Evolutionary conservation across 2,329 filamentous ascomycete species (phyloP).

Genomic region (Verruconis gallopava): DNA sequence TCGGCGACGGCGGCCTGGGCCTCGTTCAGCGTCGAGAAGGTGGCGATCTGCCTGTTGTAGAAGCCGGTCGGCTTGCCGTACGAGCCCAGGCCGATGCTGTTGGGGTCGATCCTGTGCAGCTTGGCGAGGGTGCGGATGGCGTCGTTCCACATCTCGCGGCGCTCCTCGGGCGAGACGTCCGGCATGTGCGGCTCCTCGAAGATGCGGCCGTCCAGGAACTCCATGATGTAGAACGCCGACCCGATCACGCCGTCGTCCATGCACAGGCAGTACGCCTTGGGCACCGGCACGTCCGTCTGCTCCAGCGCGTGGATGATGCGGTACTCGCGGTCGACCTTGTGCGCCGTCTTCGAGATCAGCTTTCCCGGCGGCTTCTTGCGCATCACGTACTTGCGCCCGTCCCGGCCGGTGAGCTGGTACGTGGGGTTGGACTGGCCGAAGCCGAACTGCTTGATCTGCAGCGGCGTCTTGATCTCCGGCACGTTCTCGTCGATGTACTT

Average conservation of each 20-base stretch:
- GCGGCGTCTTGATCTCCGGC: slow-evolving; percentile 60
- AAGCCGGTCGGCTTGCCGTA: slow-evolving; percentile 62
- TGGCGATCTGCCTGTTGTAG: slow-evolving; percentile 67
- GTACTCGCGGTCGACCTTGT: slow-evolving; percentile 86
- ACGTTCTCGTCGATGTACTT: slow-evolving; percentile 59
- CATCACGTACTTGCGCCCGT: slow-evolving; percentile 60
- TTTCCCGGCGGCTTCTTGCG: slow-evolving; percentile 86
- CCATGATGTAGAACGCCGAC: slow-evolving; percentile 87
- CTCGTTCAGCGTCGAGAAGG: slow-evolving; percentile 58
- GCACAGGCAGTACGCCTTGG: slow-evolving; percentile 66
- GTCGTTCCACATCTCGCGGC: slow-evolving; percentile 58
- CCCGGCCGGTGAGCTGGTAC: slow-evolving; percentile 62
- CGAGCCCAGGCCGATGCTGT: slow-evolving; percentile 47
- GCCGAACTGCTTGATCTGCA: slow-evolving; percentile 82
- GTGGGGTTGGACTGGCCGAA: slow-evolving; percentile 92
- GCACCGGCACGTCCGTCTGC: slow-evolving; percentile 64
- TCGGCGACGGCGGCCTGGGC: slow-evolving; percentile 60
- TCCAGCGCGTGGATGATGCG: slow-evolving; percentile 67
- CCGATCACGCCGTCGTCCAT: slow-evolving; percentile 63
- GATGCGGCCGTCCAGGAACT: slow-evolving; percentile 77
- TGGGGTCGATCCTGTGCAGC: slow-evolving; percentile 58
- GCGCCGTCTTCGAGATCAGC: slow-evolving; percentile 76
- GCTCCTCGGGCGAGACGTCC: slow-evolving; percentile 47
- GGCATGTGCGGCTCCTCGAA: slow-evolving; percentile 73
- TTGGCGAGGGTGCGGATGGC: slow-evolving; percentile 65